Percentiles rank a stretch among this genome's conserved stretches.
These are phyloP conservation scores for Puccinia hordei DNA, from an alignment of 1,284 basidiomycete species.

Conservation along the genomic window DNA sequence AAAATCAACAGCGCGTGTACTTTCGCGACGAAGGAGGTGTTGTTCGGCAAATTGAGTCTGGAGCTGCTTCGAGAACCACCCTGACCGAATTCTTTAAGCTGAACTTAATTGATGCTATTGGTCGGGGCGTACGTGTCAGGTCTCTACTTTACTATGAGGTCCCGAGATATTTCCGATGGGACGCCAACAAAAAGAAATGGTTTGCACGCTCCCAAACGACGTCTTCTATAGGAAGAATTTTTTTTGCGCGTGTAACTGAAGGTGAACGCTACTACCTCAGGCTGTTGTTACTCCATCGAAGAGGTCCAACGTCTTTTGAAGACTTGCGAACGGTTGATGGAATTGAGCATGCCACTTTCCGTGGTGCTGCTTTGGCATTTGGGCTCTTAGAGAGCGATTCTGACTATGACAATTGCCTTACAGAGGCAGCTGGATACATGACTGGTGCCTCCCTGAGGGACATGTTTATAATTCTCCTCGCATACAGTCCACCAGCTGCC, in stretches of 20 bases:
- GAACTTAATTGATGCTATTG: background rate
- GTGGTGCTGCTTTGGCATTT: too few species aligned
- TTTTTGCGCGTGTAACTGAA: slow-evolving; percentile 58
- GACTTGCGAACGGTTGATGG: slow-evolving; percentile 59
- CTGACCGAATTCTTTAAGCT: background rate
- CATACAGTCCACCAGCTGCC: slow-evolving; percentile 58
- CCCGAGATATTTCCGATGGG: slow-evolving; percentile 13
- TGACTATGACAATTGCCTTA: too few species aligned
- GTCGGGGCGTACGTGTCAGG: background rate
- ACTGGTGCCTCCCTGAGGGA: slow-evolving; percentile 60
- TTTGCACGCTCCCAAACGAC: slow-evolving; percentile 53
- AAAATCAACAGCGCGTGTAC: background rate
- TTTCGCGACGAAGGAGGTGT: background rate
- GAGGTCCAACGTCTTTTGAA: slow-evolving; percentile 60
- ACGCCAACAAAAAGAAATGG: slow-evolving; percentile 49
- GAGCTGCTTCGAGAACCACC: background rate
- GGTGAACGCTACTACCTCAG: slow-evolving; percentile 62
- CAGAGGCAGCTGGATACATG: too few species aligned
- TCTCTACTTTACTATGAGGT: background rate
- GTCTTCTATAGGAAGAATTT: slow-evolving; percentile 61
- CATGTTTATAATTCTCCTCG: slow-evolving; percentile 62
- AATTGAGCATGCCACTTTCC: slow-evolving; percentile 52
- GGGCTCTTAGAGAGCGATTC: too few species aligned
- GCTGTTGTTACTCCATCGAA: slow-evolving; percentile 60
- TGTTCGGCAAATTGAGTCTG: background rate